Evolutionary conservation across 1,284 basidiomycete genomes (phyloP), one percentile per base, ranked within the genome.

Genomic region (Taiwanofungus camphoratus): DNA sequence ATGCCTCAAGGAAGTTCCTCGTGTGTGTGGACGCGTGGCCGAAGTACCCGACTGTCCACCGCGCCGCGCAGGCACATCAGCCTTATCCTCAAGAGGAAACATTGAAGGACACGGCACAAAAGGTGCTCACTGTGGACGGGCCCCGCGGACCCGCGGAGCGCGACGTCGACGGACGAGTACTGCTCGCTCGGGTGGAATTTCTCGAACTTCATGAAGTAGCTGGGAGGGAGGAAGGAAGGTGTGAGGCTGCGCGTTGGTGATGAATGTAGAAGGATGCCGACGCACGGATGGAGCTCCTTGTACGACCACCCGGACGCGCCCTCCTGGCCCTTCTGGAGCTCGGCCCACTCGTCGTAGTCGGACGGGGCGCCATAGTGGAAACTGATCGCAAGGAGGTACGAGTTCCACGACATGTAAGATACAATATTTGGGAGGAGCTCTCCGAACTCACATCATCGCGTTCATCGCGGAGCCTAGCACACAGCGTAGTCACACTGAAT

Each of bases 301-400:
- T 77, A 85, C 13, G 75, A 64, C 82, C 83, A 87, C 11, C 70
- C 68, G 8, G 74, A 46, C 8, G 64, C 62, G 16, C 64, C 73
- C 44, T 81, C 76, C n/a, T 69, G 71, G 15, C 67, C 66, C 27
- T 58, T 56, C 43, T 61, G 60, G 23, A 76, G 67, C n/a, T 62
- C 51, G 0, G 74, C 79, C 74, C 81, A 85, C 56, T 85, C 74
- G 51, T 85, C 79, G 49, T 76, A 86, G 53, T 87, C 84, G 1
- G 74, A 74, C 1, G 83, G 80, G 4, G 78, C 70, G 15, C 82
- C 79, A 32, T 76, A 76, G 15, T 86, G 83, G 41, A 76, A 82
- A 63, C 82, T 86, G 44, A 30, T 2, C 13, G 3, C 21, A 46
- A 50, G 21, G 31, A 31, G 18, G 18, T 15, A 15, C 21, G 36